Base-by-base conservation (phyloP, 2,329 filamentous ascomycete genomes). In the Pseudocercospora pini-densiflorae region DNA sequence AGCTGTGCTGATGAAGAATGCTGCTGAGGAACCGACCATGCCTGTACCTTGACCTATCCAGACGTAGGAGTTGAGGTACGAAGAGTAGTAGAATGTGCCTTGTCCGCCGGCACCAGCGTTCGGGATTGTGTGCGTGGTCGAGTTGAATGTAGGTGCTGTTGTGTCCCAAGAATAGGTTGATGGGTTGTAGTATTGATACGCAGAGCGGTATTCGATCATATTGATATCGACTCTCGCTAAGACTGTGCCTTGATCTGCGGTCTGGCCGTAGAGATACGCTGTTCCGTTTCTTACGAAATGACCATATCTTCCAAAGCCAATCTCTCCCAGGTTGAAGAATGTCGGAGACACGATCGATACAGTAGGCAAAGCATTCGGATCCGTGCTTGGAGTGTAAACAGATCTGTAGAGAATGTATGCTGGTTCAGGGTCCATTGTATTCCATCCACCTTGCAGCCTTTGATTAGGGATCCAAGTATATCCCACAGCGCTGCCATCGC, bases 41-140 rank as follows among this genome's bases (percentile, higher is more conserved):
- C 60, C 61, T 12, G 36, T 47, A 21, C 54, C 53, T 19, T 74
- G 70, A 1, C 76, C 76, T 43, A 78, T 74, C 76, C 73, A 77
- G 31, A 77, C 68, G 68, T 71, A 77, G 2, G 70, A 64, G 5
- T 69, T 23, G 66, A 73, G 75, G 55, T 70, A 62, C 10, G 65
- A 63, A 53, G 71, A 75, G 65, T 74, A 73, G 64, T 76, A 77
- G 62, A 71, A 76, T 1, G 72, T 76, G 8, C 73, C 73, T 55
- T 76, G 74, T 9, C 71, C 72, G 16, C 72, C 73, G 10, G 73
- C 71, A 21, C 71, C 68, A 5, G 69, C 74, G 64, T 76, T 75
- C 19, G 69, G 54, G 21, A 76, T 67, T 19, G 66, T 65, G 12
- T 61, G 62, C 27, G 60, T 24, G 5, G 64, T 36, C 9, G 68